phyloP scores from a whole-genome alignment of 1,139 yeast species.

The Hanseniaspora uvarum region DNA sequence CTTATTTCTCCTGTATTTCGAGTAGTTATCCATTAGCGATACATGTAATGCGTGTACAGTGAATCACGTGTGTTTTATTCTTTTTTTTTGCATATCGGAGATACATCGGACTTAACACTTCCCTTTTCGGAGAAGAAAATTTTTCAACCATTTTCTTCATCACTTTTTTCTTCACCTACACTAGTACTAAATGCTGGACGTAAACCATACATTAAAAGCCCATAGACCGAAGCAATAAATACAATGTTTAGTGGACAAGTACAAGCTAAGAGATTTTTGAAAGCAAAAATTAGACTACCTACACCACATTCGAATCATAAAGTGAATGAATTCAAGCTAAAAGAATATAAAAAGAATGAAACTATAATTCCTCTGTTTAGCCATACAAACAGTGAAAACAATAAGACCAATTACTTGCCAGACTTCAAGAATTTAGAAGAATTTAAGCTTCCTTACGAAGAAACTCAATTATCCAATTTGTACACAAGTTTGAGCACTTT shows the following conservation, averaged over 20 bases:
- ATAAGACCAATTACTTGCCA: not conserved
- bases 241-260: slow-evolving; percentile 6
- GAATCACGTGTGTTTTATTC: too few species aligned
- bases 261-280: slow-evolving; percentile 11
- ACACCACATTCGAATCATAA: not conserved
- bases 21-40: too few species aligned
- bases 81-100: too few species aligned
- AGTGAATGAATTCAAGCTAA: not conserved
- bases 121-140: too few species aligned
- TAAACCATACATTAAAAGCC: too few species aligned
- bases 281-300: slow-evolving; percentile 3
- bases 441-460: not conserved
- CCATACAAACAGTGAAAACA: not conserved
- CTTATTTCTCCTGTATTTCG: too few species aligned
- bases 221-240: not conserved
- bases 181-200: too few species aligned
- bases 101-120: too few species aligned
- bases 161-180: too few species aligned
- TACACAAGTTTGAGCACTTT: not conserved
- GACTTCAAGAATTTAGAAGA: not conserved
- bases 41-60: too few species aligned
- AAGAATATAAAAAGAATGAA: not conserved
- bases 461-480: not conserved
- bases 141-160: too few species aligned
- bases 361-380: not conserved